Base-by-base conservation (phyloP, 768 basidiomycete species). In the Russula griseocarnosa region DNA sequence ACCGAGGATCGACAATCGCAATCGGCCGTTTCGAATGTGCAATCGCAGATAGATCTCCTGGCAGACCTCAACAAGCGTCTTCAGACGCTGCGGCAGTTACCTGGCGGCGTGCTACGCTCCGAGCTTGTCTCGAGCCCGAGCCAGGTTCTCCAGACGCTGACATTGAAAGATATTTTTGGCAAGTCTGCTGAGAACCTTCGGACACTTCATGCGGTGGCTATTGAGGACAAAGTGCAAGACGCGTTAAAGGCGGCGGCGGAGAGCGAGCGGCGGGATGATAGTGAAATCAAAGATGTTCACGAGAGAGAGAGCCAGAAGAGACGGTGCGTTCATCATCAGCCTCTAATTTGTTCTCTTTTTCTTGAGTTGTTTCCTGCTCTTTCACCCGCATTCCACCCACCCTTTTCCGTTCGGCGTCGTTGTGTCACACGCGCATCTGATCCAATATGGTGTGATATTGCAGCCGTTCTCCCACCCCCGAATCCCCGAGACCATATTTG, bases 401-500 rank as follows among this genome's bases (percentile, higher is more conserved):
- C 14, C 24, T n/a, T 24, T 38, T 58, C 54, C 3, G 20, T 20
- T 22, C 22, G 30, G 14, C 26, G 40, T 49, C 13, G 3, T 18
- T 20, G 30, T 3, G 34, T 11, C 6, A 26, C 36, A 38, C 26
- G 14, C n/a, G 44, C 55, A 56, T 10, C 26, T 38, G 10, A 16
- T 20, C 28, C 26, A 18, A 55, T n/a, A 3, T 6, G 6, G 10
- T 11, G 9, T 11, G 1, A 36, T 26, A 14, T 49, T 34, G 24
- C 65, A 76, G 85, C 66, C 79, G 80, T 11, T 77, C 79, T 1
- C 79, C 78, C 26, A 81, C 84, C 11, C 84, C 85, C 8, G 82
- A 81, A 26, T 86, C 86, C 0, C 86, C 86, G 6, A 81, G 83
- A 62, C 83, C 85, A 0, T 86, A 82, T 66, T 73, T 80, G 32